phyloP scores from a whole-genome alignment of 2,329 filamentous ascomycete genomes.

The Nemania abortiva region DNA sequence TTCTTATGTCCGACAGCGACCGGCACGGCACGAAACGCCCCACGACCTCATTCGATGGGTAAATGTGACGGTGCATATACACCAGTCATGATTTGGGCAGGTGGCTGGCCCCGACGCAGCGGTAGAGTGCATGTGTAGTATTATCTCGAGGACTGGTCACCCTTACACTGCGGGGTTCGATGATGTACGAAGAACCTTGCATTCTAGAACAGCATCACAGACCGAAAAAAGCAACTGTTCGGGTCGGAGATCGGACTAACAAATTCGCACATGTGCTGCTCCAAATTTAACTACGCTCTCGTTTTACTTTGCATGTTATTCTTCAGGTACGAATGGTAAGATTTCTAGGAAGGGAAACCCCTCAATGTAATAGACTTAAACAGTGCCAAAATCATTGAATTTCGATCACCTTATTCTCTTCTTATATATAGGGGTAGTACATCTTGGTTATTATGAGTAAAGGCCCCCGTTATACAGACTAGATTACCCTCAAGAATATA shows the following conservation, averaged over 20 bases:
- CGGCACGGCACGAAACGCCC: neutral
- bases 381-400: neutral
- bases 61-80: neutral
- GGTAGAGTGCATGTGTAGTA: neutral
- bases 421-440: neutral
- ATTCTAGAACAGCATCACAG: neutral
- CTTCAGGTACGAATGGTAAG: neutral
- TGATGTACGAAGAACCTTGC: neutral
- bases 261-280: too few species aligned
- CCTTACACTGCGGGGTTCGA: conserved; percentile 31
- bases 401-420: neutral
- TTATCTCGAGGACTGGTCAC: neutral
- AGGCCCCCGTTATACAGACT: neutral
- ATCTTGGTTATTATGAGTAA: neutral
- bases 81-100: neutral
- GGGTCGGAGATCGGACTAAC: too few species aligned
- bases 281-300: neutral
- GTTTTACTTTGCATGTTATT: neutral
- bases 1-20: too few species aligned
- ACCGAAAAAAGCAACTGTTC: neutral
- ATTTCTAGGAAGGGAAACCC: neutral
- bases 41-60: conserved; percentile 6
- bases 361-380: neutral
- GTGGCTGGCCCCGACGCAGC: neutral
- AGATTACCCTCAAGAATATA: neutral